phyloP scores from a whole-genome alignment of 148 eudicot species.

The Dianthus caryophyllus region DNA sequence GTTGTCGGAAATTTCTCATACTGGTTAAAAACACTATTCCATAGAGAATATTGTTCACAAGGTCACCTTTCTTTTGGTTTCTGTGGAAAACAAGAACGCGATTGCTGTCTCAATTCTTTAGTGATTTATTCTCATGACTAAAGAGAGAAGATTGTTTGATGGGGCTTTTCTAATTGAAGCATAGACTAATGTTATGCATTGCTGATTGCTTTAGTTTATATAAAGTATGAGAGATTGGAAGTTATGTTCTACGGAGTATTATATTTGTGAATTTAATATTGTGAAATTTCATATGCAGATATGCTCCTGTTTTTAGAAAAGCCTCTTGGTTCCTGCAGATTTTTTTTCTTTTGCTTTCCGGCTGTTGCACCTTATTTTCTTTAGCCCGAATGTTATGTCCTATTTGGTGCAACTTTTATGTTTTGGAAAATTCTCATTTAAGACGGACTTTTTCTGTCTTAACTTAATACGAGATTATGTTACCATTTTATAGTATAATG shows the following conservation, averaged over 20 bases:
- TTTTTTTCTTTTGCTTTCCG: neutral
- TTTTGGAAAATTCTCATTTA: too few species aligned
- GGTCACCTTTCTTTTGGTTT: neutral
- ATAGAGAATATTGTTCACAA: neutral
- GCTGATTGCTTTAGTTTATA: conserved; percentile 4
- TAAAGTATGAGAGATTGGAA: neutral
- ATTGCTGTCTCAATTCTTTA: neutral
- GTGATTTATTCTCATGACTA: neutral
- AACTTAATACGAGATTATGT: too few species aligned
- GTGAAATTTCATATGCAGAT: neutral
- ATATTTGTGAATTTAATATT: neutral
- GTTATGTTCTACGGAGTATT: neutral
- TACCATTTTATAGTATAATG: too few species aligned
- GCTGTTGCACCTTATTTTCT: neutral
- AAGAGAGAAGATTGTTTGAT: neutral
- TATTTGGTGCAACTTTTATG: conserved; percentile 9
- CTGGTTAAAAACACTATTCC: neutral
- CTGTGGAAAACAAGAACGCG: neutral
- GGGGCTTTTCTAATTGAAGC: neutral
- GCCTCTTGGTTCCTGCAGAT: neutral
- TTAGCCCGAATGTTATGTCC: neutral
- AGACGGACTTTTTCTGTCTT: too few species aligned
- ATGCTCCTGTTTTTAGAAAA: conserved; percentile 1
- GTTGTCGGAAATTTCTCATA: neutral
- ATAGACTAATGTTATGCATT: neutral